Conservation (phyloP, 257 asterid genomes). For the Nicotiana tomentosiformis region DNA sequence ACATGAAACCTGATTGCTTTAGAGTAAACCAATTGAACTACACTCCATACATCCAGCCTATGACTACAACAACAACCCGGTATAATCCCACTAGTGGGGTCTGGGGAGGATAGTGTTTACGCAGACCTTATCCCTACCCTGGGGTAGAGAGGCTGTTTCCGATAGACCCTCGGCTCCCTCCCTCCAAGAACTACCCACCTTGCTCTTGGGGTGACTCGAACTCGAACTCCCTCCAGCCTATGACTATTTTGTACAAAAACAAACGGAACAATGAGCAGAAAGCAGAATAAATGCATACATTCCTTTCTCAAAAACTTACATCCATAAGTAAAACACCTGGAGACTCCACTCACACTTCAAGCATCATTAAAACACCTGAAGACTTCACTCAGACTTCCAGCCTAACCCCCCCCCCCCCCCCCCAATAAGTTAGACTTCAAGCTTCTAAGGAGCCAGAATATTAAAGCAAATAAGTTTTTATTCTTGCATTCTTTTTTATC, state of each 20-base stretch:
- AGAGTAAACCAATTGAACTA: neutral
- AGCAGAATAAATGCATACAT: neutral
- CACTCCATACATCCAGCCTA: neutral
- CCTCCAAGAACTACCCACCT: too few relatives aligned
- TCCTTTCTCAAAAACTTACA: neutral
- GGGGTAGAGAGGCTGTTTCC: too few relatives aligned
- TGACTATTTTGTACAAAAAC: neutral
- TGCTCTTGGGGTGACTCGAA: too few relatives aligned
- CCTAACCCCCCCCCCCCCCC: too few relatives aligned
- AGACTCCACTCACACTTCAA: neutral
- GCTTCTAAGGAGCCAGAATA: neutral
- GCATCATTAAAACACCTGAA: too few relatives aligned
- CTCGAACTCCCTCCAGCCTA: too few relatives aligned
- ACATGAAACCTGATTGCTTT: neutral
- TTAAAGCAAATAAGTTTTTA: neutral
- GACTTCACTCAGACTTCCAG: too few relatives aligned
- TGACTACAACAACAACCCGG: too few relatives aligned
- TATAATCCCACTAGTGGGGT: too few relatives aligned
- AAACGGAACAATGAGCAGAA: neutral
- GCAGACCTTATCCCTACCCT: too few relatives aligned
- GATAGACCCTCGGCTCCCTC: too few relatives aligned
- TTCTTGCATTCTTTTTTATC: neutral
- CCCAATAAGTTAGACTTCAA: neutral
- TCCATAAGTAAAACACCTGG: neutral
- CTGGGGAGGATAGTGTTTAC: too few relatives aligned